These are phyloP conservation scores for Aureobasidium sp. DNA, from an alignment of 2,329 filamentous ascomycete genomes.

Conservation along the genomic window DNA sequence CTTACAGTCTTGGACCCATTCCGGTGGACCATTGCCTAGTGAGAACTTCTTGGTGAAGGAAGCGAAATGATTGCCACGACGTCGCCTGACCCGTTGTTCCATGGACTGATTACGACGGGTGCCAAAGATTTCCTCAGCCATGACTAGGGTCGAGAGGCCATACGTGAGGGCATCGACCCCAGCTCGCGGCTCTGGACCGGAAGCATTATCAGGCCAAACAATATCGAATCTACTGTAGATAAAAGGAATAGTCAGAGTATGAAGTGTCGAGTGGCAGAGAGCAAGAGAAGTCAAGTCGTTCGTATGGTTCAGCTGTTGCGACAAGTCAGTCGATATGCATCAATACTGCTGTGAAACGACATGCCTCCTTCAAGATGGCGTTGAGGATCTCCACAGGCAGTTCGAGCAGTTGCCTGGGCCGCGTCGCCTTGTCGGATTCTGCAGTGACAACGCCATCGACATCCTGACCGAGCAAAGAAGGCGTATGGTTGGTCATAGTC, in stretches of 20 bases:
- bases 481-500: constrained; percentile 6
- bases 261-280: constrained; percentile 67
- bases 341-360: constrained; percentile 43
- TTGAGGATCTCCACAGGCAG: constrained; percentile 71
- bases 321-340: constrained; percentile 10
- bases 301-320: constrained; percentile 60
- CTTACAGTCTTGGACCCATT: constrained; percentile 60
- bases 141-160: constrained; percentile 69
- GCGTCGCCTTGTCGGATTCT: constrained; percentile 24
- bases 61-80: constrained; percentile 65
- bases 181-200: constrained; percentile 54
- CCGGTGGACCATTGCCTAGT: constrained; percentile 67
- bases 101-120: constrained; percentile 17
- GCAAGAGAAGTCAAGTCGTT: constrained; percentile 75
- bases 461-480: background rate
- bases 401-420: constrained; percentile 59
- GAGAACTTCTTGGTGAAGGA: constrained; percentile 75
- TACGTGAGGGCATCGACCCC: constrained; percentile 78
- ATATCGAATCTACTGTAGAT: constrained; percentile 85
- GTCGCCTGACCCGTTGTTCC: constrained; percentile 23
- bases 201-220: constrained; percentile 69
- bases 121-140: constrained; percentile 57
- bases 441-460: background rate
- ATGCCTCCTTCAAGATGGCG: constrained; percentile 69
- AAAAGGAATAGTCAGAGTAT: constrained; percentile 64